Conservation (phyloP, 805 yeast genomes). For the Metschnikowia aberdeeniae region DNA sequence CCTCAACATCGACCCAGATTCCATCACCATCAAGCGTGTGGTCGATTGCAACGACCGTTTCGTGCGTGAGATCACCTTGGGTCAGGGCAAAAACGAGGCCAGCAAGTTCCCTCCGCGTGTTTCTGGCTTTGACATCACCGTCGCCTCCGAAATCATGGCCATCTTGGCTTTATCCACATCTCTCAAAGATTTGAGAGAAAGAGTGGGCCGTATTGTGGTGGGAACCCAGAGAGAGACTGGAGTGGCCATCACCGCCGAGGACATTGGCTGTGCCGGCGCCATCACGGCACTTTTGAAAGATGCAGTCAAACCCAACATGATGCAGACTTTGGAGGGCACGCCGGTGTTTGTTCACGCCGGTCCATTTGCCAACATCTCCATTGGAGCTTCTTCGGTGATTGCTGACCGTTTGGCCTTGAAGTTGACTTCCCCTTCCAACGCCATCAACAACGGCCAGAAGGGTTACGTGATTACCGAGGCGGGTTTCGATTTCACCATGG, state of each 20-base stretch:
- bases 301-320: slow-evolving; percentile 91
- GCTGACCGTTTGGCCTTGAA: slow-evolving; percentile 93
- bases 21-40: slow-evolving; percentile 89
- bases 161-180: slow-evolving; percentile 80
- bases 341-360: slow-evolving; percentile 98
- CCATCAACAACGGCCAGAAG: slow-evolving; percentile 41
- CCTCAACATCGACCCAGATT: slow-evolving; percentile 82
- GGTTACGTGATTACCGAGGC: slow-evolving; percentile 97
- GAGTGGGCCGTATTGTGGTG: slow-evolving; percentile 87
- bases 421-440: slow-evolving; percentile 56
- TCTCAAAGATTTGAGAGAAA: slow-evolving; percentile 75
- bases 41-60: slow-evolving; percentile 93
- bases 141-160: slow-evolving; percentile 96
- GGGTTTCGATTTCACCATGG: slow-evolving; percentile 98
- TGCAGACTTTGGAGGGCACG: slow-evolving; percentile 97
- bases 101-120: slow-evolving; percentile 72
- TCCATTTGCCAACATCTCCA: slow-evolving; percentile 95
- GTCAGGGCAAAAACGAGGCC: slow-evolving; percentile 85
- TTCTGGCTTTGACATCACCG: slow-evolving; percentile 94
- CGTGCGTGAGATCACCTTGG: slow-evolving; percentile 83
- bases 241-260: slow-evolving; percentile 88
- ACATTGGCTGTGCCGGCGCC: slow-evolving; percentile 94
- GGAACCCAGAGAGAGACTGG: slow-evolving; percentile 69
- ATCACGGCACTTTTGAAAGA: slow-evolving; percentile 91
- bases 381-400: slow-evolving; percentile 91